Percentiles rank a stretch among this genome's conserved stretches.
Evolutionary conservation across 805 yeast genomes (phyloP).

Genomic region (Naumovozyma dairenensis): DNA sequence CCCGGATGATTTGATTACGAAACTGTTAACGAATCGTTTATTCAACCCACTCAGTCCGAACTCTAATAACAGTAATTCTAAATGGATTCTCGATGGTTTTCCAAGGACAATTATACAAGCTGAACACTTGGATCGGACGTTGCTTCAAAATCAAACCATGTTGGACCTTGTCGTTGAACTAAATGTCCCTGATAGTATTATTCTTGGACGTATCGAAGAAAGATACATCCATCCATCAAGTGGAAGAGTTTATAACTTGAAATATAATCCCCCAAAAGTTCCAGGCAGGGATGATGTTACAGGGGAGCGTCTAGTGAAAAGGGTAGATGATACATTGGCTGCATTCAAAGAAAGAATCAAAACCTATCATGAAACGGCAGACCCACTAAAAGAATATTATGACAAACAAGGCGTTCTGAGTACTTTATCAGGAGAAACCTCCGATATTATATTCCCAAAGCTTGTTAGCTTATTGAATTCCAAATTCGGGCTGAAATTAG

Average conservation of each 20-base stretch:
- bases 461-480: no score
- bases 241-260: constrained; percentile 77
- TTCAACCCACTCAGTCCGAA: constrained; percentile 33
- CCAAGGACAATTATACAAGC: constrained; percentile 81
- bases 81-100: constrained; percentile 86
- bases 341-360: constrained; percentile 61
- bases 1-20: constrained; percentile 63
- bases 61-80: constrained; percentile 24
- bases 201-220: constrained; percentile 70
- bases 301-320: constrained; percentile 72
- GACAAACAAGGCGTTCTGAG: constrained; percentile 37
- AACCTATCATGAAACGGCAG: constrained; percentile 47
- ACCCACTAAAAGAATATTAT: constrained; percentile 61
- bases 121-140: constrained; percentile 37
- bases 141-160: constrained; percentile 31
- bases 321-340: constrained; percentile 74
- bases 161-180: constrained; percentile 77
- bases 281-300: constrained; percentile 81
- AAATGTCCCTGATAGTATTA: constrained; percentile 78
- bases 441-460: constrained; percentile 77
- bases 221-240: constrained; percentile 78
- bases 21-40: constrained; percentile 24
- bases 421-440: constrained; percentile 63
- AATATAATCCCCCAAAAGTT: constrained; percentile 81
- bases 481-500: no score